Evolutionary conservation across 148 eudicot species (phyloP).

Genomic region (Cornus controversa): DNA sequence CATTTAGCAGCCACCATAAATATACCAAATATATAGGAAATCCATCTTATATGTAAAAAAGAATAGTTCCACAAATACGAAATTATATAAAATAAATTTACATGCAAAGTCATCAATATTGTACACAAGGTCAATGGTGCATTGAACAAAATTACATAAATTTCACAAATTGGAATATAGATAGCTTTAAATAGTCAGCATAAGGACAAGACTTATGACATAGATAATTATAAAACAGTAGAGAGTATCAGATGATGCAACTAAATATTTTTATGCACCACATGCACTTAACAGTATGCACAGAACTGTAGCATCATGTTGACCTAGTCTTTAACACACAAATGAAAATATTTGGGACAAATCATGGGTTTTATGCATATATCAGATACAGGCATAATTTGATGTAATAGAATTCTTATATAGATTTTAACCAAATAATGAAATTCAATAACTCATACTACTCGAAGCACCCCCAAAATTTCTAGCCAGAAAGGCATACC

Average conservation of each 20-base stretch:
- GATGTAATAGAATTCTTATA: no score
- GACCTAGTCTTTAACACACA: background rate
- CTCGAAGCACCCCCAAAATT: no score
- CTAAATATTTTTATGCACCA: background rate
- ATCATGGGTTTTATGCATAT: no score
- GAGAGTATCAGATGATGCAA: background rate
- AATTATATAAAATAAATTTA: no score
- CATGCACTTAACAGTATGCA: background rate
- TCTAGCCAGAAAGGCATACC: no score
- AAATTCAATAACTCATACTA: no score
- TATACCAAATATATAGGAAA: background rate
- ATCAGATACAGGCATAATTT: no score
- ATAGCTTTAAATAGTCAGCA: background rate
- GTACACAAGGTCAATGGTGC: background rate
- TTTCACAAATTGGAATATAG: background rate
- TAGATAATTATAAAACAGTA: background rate
- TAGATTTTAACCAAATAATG: no score
- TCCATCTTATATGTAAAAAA: background rate
- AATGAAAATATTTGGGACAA: background rate
- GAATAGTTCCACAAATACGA: background rate
- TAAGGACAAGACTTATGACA: background rate
- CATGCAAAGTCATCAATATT: background rate
- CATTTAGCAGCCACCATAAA: background rate
- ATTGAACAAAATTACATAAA: no score
- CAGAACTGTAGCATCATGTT: no score